Percentiles rank a stretch among this genome's conserved stretches.
Conservation (phyloP, 805 yeast species). For the Candida taoyuanica region DNA sequence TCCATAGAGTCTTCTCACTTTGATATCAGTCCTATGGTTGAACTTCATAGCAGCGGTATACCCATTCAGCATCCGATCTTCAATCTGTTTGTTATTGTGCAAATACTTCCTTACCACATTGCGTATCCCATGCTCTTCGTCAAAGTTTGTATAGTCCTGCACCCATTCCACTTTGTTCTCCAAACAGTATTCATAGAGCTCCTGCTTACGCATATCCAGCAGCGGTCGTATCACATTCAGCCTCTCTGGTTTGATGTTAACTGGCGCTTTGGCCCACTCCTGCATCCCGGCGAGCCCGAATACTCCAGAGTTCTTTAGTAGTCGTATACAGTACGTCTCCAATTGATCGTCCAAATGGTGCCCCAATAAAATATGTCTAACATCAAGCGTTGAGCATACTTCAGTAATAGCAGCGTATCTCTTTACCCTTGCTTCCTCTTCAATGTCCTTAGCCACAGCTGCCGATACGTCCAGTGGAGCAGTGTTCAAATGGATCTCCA, state of each 20-base stretch:
- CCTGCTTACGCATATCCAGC: slow-evolving; percentile 39
- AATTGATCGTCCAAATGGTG: slow-evolving; percentile 71
- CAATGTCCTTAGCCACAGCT: slow-evolving; percentile 34
- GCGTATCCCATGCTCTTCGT: slow-evolving; percentile 45
- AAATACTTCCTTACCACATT: slow-evolving; percentile 45
- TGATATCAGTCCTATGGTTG: slow-evolving; percentile 17
- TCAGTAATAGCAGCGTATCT: slow-evolving; percentile 43
- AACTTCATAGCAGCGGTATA: slow-evolving; percentile 21
- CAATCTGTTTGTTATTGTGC: slow-evolving; percentile 13
- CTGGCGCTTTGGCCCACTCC: slow-evolving; percentile 19
- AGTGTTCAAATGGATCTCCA: slow-evolving; percentile 21
- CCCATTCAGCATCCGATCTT: slow-evolving; percentile 9
- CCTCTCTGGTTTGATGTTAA: slow-evolving; percentile 11
- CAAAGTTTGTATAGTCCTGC: slow-evolving; percentile 61
- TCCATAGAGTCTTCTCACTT: slow-evolving; percentile 10
- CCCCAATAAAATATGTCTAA: slow-evolving; percentile 47
- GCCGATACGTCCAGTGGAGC: slow-evolving; percentile 6
- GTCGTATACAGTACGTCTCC: slow-evolving; percentile 61
- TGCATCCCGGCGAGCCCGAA: slow-evolving; percentile 59
- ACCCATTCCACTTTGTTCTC: slow-evolving; percentile 48
- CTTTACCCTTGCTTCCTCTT: slow-evolving; percentile 52
- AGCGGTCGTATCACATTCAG: slow-evolving; percentile 48
- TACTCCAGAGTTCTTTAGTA: slow-evolving; percentile 40
- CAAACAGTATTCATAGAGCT: slow-evolving; percentile 43
- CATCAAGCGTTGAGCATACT: slow-evolving; percentile 34